Base-by-base conservation (phyloP, 805 yeast genomes). In the Alloascoidea africana region DNA sequence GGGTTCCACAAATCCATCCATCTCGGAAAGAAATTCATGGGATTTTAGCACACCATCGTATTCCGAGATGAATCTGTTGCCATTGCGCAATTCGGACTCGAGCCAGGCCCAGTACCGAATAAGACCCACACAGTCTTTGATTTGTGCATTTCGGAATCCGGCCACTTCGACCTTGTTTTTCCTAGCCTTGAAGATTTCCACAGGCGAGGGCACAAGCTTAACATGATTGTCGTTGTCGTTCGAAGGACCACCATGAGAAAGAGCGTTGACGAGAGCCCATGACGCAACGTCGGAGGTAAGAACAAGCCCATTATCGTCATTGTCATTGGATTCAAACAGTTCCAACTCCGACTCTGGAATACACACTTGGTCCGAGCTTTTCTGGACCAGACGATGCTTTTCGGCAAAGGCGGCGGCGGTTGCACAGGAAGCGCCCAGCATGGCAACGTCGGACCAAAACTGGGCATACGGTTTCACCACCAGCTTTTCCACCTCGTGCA, bases 101-200 rank as follows among this genome's bases (percentile, higher is more conserved):
- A 89, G 59, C 96, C 97, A 91, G 0, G 94, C 70, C 42, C 81
- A 69, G 45, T 75, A 84, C 41, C 80, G 68, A 17, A 73, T 66
- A 18, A 84, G 60, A 0, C 91, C 86, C 32, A 78, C 65, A 2
- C 93, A 89, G 55, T 93, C 97, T 48, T 78, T 79, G 37, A 71
- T 59, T 52, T 91, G 98, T 1, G 96, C 93, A 3, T 59, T 54
- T 44, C 65, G 70, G 23, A 86, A 79, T 38, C 87, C 89, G 35
- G 60, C 54, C 15, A 84, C 62, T 54, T 91, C 98, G 2, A 68
- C 65, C 4, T 55, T 42, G 52, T 86, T 89, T 55, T 91, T 91
- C 41, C 76, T 65, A 0, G 86, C 71, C 56, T 91, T 91, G 53
- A 81, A 61, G 27, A 70, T 54, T 37, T 71, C 73, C 16, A 82